Base-by-base conservation (phyloP, 306 rosid species). In the Cicer pinnatifidum region DNA sequence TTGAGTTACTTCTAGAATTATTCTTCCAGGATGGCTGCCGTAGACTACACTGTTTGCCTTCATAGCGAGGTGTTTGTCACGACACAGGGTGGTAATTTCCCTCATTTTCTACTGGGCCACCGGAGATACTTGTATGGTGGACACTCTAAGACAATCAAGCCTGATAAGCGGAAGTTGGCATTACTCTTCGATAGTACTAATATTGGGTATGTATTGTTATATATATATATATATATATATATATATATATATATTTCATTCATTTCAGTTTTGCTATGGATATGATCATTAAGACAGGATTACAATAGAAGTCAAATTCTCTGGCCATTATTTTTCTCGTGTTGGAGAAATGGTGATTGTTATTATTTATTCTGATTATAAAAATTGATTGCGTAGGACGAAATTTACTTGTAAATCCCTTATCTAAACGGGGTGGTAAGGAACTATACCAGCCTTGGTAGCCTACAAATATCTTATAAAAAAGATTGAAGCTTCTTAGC, bases 1-100 rank as follows among this genome's bases (percentile, higher is more conserved):
- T 70, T 11, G 11, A 69, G 83, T 79, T 88, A 13, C 79, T 82
- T 71, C 82, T 84, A 94, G 98, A 94, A 83, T 73, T 94, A 72
- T 87, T 94, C 99, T 76, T 94, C 99, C 85, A 87, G 99, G 89
- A 94, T 91, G 97, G 99, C 99, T 79, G 97, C 99, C 56, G 81
- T 91, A 81, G 99, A 94, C 79, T 94, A 94, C 85, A 91, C 97
- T 23, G 99, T 90, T 81, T 94, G 99, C 79, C 97, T 94, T 72
- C 96, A 91, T 73, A 90, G 99, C 71, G 97, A 94, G 88, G 99
- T 87, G 78, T 94, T 94, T 81, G 99, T 94, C 83, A 94, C 99
- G 76, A 91, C 99, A 61, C 99, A 94, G 77, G 99, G 97, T 45
- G 99, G 97, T 68, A 94, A 94, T 86, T 94, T 94, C 83, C 99